Evolutionary conservation across 2,329 filamentous ascomycete genomes (phyloP).

Genomic region (Neopestalotiopsis sp.): DNA sequence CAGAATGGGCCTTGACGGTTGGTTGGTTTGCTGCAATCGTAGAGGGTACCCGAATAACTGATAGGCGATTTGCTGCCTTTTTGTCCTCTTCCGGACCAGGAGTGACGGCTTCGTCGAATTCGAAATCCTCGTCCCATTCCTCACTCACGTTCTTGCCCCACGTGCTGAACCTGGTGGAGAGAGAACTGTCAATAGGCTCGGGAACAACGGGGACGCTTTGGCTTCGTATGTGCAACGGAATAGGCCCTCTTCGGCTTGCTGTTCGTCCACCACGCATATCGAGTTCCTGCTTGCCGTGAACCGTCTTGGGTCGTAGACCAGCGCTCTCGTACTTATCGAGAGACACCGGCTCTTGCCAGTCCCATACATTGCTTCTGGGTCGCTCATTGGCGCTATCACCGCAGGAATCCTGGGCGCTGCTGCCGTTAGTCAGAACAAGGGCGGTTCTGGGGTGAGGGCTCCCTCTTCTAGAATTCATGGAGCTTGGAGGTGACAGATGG

Average conservation of each 20-base stretch:
- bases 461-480: constrained; percentile 57
- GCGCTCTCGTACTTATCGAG: constrained; percentile 66
- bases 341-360: constrained; percentile 73
- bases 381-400: constrained; percentile 47
- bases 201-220: constrained; percentile 79
- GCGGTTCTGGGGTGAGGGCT: constrained; percentile 60
- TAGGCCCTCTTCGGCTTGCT: constrained; percentile 70
- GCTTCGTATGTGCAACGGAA: constrained; percentile 74
- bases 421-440: constrained; percentile 58
- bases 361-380: constrained; percentile 73
- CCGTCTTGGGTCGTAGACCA: constrained; percentile 71
- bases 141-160: constrained; percentile 86
- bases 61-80: constrained; percentile 42
- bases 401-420: constrained; percentile 43
- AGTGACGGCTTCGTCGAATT: constrained; percentile 61
- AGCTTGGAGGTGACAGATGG: constrained; percentile 63
- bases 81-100: constrained; percentile 42
- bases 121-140: constrained; percentile 90
- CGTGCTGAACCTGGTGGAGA: constrained; percentile 76
- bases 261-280: constrained; percentile 74
- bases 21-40: constrained; percentile 82
- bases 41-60: constrained; percentile 73
- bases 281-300: constrained; percentile 76
- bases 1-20: constrained; percentile 81
- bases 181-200: constrained; percentile 60